Base-by-base conservation (phyloP, 2,329 filamentous ascomycete species). In the Cladosporium sp. region DNA sequence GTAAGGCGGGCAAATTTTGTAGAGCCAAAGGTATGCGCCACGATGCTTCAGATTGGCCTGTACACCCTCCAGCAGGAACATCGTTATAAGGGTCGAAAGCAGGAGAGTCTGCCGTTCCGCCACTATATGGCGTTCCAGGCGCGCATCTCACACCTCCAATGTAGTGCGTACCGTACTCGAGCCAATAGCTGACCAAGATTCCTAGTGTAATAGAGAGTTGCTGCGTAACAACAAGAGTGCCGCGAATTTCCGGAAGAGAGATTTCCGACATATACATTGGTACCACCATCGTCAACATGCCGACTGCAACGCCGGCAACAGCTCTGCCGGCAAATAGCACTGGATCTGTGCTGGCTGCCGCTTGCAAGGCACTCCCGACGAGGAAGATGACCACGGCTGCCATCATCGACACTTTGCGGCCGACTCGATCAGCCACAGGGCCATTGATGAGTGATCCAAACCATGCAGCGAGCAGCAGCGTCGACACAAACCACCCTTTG, bases 201-300 rank as follows among this genome's bases (percentile, higher is more conserved):
- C 70, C 70, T 0, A 69, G 69, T 12, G 72, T 69, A 54, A 45
- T 20, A 3, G 42, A 45, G 3, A 45, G 20, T 7, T 45, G 42
- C 20, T 45, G 42, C 5, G 42, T 45, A 8, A 45, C 42, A 13
- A 45, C 42, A 11, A 45, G n/a, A 6, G 42, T 45, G 18, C 42
- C 42, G 16, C 42, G 42, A 5, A 45, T 45, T 9, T 53, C 25
- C 12, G 62, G 61, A 45, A 75, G 66, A 0, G 75, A 74, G 49
- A 80, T 79, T 57, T 80, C 78, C 45, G 69, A 73, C 15, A 80
- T 72, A 50, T 80, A 80, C 55, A 80, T 74, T 0, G 77, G 77
- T 3, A 79, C 75, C 0, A 75, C 79, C 1, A 69, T 73, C 1
- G 61, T 59, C 51, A 62, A 51, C n/a, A 59, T 55, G 19, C 62